These are phyloP conservation scores for Chamaecyparis obtusa DNA, from an alignment of 75 land plant genomes.

Conservation along the genomic window DNA sequence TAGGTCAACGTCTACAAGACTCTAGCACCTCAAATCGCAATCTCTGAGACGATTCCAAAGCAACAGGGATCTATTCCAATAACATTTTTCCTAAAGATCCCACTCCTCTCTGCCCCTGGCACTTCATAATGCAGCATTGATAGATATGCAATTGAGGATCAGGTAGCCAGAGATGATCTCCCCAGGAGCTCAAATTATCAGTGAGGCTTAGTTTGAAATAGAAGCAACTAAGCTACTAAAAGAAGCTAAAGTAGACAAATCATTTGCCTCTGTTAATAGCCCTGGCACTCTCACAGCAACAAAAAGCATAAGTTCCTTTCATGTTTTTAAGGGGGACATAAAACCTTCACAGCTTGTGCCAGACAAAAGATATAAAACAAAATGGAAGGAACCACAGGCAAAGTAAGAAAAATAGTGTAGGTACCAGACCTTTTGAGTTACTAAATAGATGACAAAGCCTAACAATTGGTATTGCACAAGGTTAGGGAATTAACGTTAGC, in stretches of 20 bases:
- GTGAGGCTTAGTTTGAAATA: neutral
- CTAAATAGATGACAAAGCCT: neutral
- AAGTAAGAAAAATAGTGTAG: too few species aligned
- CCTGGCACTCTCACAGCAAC: too few species aligned
- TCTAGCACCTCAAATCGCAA: neutral
- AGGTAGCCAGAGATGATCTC: neutral
- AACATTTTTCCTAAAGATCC: neutral
- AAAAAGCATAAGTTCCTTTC: too few species aligned
- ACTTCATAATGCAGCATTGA: neutral
- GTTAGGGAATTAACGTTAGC: neutral
- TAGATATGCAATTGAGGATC: neutral
- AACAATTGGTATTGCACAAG: neutral
- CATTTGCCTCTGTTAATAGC: too few species aligned
- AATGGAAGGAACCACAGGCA: too few species aligned
- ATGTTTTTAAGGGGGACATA: too few species aligned
- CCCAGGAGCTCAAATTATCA: neutral
- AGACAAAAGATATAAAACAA: too few species aligned
- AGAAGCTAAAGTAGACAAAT: too few species aligned
- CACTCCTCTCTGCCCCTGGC: neutral
- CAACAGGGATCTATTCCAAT: neutral
- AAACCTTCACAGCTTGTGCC: too few species aligned
- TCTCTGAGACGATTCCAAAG: neutral
- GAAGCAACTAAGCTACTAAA: neutral
- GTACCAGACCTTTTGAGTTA: too few species aligned
- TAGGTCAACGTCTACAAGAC: neutral